Conservation (phyloP, 2,329 filamentous ascomycete species). For the Ceratocystis colombiana region DNA sequence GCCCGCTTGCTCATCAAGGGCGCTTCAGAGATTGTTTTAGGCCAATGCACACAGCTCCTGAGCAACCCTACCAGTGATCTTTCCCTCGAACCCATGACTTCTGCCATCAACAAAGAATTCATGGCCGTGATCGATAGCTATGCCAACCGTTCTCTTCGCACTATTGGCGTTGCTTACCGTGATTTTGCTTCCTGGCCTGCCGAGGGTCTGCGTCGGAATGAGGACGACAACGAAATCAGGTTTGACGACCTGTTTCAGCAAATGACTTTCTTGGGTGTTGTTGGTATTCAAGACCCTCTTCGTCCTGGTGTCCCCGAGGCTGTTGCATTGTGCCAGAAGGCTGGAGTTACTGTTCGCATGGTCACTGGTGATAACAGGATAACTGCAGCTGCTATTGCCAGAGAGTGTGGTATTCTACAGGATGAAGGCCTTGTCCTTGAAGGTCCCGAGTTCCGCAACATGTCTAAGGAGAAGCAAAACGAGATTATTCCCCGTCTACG, state of each 20-base stretch:
- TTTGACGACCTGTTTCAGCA: conserved; percentile 58
- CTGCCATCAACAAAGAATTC: conserved; percentile 47
- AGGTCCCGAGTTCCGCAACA: conserved; percentile 65
- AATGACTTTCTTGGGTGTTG: conserved; percentile 59
- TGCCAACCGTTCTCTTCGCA: conserved; percentile 68
- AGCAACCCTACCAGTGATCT: conserved; percentile 40
- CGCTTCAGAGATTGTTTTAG: conserved; percentile 54
- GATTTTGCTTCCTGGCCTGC: conserved; percentile 84
- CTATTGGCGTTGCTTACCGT: conserved; percentile 72
- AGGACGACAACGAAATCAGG: conserved; percentile 49
- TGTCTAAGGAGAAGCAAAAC: conserved; percentile 54
- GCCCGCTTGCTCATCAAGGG: conserved; percentile 54
- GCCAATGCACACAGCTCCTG: conserved; percentile 45
- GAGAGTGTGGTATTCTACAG: conserved; percentile 66
- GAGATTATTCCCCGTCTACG: conserved; percentile 59
- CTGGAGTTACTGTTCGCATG: conserved; percentile 73
- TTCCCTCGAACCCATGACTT: conserved; percentile 38
- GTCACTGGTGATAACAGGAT: conserved; percentile 75
- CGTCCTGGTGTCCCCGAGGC: conserved; percentile 65
- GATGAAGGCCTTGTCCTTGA: conserved; percentile 62
- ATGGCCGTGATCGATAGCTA: conserved; percentile 64
- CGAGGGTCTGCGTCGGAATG: conserved; percentile 44
- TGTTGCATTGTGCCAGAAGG: conserved; percentile 60
- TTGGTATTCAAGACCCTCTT: conserved; percentile 73
- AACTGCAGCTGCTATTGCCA: conserved; percentile 68